These are phyloP conservation scores for Nyctanthes arbortristis DNA, from an alignment of 257 asterid genomes.

Conservation along the genomic window DNA sequence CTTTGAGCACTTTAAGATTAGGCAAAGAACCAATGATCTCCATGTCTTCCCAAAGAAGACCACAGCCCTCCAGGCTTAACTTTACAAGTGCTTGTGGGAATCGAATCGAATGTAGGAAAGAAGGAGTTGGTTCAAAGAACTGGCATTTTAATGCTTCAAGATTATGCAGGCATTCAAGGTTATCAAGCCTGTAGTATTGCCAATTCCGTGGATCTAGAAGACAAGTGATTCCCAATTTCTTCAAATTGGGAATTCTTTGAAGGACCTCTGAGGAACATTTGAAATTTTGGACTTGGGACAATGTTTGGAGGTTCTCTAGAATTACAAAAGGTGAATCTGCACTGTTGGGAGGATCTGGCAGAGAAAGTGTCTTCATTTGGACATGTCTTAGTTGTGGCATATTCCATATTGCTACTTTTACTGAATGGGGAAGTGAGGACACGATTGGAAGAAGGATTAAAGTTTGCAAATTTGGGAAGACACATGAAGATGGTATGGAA, in stretches of 20 bases:
- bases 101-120: background rate
- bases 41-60: slow-evolving; percentile 18
- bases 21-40: too few relatives aligned
- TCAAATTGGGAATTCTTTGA: too few relatives aligned
- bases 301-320: too few relatives aligned
- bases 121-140: background rate
- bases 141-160: slow-evolving; percentile 16
- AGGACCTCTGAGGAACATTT: too few relatives aligned
- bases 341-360: too few relatives aligned
- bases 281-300: too few relatives aligned
- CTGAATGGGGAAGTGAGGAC: background rate
- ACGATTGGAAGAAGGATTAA: background rate
- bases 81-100: slow-evolving; percentile 16
- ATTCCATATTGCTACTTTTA: too few relatives aligned
- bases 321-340: too few relatives aligned
- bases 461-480: slow-evolving; percentile 4
- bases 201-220: too few relatives aligned
- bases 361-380: background rate
- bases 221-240: too few relatives aligned
- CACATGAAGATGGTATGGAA: background rate
- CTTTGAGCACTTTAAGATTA: slow-evolving; percentile 22
- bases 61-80: slow-evolving; percentile 7
- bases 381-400: slow-evolving; percentile 14
- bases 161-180: slow-evolving; percentile 12
- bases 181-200: too few relatives aligned